These are phyloP conservation scores for Nothophytophthora sp. DNA, from an alignment of 352 stramenopile species.

Conservation along the genomic window DNA sequence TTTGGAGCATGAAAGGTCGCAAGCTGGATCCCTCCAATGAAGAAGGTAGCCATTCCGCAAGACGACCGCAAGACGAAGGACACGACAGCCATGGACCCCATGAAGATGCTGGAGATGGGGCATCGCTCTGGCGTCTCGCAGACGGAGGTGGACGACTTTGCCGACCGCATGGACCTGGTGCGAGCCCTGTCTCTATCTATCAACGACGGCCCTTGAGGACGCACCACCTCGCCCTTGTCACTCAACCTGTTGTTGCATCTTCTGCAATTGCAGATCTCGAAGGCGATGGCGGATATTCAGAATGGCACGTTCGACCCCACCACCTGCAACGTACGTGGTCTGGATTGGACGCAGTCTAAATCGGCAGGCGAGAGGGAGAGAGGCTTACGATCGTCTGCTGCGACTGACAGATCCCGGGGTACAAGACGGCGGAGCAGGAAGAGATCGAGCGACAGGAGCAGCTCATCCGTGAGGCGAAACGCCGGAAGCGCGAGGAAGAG, in stretches of 20 bases:
- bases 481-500: constrained; percentile 41
- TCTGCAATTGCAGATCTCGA: constrained; percentile 42
- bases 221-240: no score
- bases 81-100: constrained; percentile 48
- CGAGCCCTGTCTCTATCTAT: background rate
- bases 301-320: constrained; percentile 75
- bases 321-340: constrained; percentile 58
- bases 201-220: no score
- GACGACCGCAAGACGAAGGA: background rate
- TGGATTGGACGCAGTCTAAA: no score
- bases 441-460: constrained; percentile 45
- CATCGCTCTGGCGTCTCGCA: constrained; percentile 59
- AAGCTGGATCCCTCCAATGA: no score
- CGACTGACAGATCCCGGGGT: constrained; percentile 59
- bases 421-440: constrained; percentile 78
- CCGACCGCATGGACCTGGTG: constrained; percentile 70
- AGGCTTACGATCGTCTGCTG: no score
- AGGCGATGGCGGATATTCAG: constrained; percentile 83
- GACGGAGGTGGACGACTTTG: constrained; percentile 76
- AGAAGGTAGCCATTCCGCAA: no score
- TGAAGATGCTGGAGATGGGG: constrained; percentile 71
- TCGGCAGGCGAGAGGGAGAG: no score
- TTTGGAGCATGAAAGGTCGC: no score
- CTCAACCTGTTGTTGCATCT: constrained; percentile 9
- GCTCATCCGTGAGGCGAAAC: constrained; percentile 38